These are phyloP conservation scores for Meripilus lineatus DNA, from an alignment of 1,284 basidiomycete genomes.

Conservation along the genomic window DNA sequence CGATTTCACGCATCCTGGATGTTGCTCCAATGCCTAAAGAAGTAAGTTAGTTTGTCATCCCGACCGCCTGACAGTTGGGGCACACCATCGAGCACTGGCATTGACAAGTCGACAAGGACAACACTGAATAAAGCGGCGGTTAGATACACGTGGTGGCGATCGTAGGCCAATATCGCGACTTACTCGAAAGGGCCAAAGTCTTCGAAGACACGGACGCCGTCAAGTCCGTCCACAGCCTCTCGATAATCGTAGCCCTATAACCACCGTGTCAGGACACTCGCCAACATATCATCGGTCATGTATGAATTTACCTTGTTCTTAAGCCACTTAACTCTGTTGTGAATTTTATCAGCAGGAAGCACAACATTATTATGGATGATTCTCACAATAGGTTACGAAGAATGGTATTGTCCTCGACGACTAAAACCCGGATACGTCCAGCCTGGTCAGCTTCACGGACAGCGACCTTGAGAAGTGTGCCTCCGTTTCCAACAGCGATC, in stretches of 20 bases:
- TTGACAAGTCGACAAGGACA: conserved; percentile 85
- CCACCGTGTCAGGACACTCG: conserved; percentile 9
- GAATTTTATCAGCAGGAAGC: conserved; percentile 14
- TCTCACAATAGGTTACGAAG: conserved; percentile 65
- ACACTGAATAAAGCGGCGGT: conserved; percentile 43
- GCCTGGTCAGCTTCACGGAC: conserved; percentile 40
- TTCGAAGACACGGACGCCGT: conserved; percentile 78
- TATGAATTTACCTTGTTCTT: conserved; percentile 51
- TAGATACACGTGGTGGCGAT: conserved; percentile 3
- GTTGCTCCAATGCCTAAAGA: conserved; percentile 75
- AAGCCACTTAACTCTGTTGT: conserved; percentile 73
- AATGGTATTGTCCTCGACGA: conserved; percentile 83
- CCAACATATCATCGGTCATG: not conserved
- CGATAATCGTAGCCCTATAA: conserved; percentile 70
- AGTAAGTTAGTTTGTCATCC: not conserved
- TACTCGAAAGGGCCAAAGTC: conserved; percentile 72
- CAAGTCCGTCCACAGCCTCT: conserved; percentile 80
- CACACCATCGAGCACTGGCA: conserved; percentile 86
- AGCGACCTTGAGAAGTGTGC: conserved; percentile 58
- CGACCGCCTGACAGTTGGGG: not conserved
- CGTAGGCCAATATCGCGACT: conserved; percentile 25
- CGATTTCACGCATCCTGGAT: conserved; percentile 75
- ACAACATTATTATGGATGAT: conserved; percentile 17
- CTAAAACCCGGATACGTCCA: conserved; percentile 46
- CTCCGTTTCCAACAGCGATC: conserved; percentile 52